Base-by-base conservation (phyloP, 495 filamentous ascomycete species). In the Penicillium steckii region DNA sequence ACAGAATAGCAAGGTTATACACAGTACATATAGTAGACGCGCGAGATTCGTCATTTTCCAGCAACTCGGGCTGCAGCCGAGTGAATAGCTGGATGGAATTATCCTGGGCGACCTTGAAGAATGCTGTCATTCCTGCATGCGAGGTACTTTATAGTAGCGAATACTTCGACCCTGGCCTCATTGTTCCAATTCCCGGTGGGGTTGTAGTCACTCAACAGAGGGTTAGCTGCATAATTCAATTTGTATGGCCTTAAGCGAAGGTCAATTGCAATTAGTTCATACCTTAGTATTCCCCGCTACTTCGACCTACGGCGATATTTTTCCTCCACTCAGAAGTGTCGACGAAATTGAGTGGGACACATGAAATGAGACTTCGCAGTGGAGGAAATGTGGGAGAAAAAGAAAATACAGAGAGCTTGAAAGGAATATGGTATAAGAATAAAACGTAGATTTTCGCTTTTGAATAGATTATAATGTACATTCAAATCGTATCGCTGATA, bases 241-340 rank as follows among this genome's bases (percentile, higher is more conserved):
- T 40, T n/a, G 18, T 32, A 27, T 21, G 19, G 43, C 8, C 35
- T 24, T 32, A 53, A 54, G 52, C 56, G 43, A 54, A 50, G 25
- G n/a, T 30, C 15, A 38, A 48, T 18, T 5, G 37, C 8, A 41
- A 23, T 41, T 41, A 41, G 38, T 24, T n/a, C 8, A n/a, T 41
- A 41, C 19, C n/a, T 41, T 41, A 41, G 38, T 19, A 22, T 13
- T 41, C 50, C 48, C 50, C 44, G 48, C 29, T 48, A 46, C 35
- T 19, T 24, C 15, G 18, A 22, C 25, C 29, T 17, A 13, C 45
- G 41, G 44, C 3, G n/a, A 25, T 35, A 33, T 52, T 63, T 63
- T 61, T 64, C 61, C 61, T 61, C 61, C 58, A 64, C 57, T 61
- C 48, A 61, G 41, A 21, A 23, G 38, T 3, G 18, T 3, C 38